phyloP scores from a whole-genome alignment of 202 grass and related monocot genomes.

The Carex sylvatica region DNA sequence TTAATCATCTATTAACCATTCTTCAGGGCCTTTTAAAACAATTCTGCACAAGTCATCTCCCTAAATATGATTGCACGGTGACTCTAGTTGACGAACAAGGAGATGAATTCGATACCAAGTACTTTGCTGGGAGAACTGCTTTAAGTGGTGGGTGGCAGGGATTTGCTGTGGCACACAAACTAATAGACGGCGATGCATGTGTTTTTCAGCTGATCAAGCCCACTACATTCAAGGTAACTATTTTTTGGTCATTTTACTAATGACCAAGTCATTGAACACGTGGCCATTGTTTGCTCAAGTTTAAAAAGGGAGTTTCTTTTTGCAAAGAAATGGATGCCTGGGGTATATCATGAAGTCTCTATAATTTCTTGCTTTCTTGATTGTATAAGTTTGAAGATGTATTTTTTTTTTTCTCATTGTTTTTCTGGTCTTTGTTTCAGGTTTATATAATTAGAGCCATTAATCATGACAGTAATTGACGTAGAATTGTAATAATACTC shows the following conservation, averaged over 20 bases:
- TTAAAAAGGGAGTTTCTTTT: neutral
- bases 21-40: slow-evolving; percentile 53
- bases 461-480: slow-evolving; percentile 32
- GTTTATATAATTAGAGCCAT: slow-evolving; percentile 62
- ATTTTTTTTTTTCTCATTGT: neutral
- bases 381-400: neutral
- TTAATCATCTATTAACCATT: neutral
- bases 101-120: slow-evolving; percentile 56
- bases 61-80: slow-evolving; percentile 50
- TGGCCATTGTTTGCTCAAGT: neutral
- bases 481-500: neutral
- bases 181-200: slow-evolving; percentile 56
- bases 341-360: neutral
- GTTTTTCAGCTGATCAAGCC: slow-evolving; percentile 77
- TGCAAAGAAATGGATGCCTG: neutral
- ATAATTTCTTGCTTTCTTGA: neutral
- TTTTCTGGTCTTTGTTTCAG: slow-evolving; percentile 29
- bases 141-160: slow-evolving; percentile 78
- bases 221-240: slow-evolving; percentile 55
- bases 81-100: slow-evolving; percentile 65
- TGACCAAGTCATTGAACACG: neutral
- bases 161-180: slow-evolving; percentile 62
- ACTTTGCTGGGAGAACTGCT: slow-evolving; percentile 64
- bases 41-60: slow-evolving; percentile 66
- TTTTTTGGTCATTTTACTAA: neutral